phyloP scores from a whole-genome alignment of 2,329 filamentous ascomycete species.

The Rhynchosporium secalis region DNA sequence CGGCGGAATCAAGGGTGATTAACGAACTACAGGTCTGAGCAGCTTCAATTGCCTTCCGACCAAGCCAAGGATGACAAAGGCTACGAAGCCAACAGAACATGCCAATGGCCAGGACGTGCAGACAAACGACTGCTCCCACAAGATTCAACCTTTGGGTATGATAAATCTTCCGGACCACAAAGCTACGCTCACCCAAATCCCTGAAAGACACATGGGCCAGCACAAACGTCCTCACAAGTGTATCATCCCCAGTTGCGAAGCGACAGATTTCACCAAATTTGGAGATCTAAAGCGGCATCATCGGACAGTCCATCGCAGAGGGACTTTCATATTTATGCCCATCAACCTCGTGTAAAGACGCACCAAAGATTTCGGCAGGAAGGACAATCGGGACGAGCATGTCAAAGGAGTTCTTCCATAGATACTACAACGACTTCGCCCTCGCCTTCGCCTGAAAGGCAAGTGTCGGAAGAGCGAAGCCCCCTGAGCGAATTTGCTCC shows the following conservation, averaged over 20 bases:
- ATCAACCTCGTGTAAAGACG: conserved; percentile 18
- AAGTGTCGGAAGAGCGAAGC: neutral
- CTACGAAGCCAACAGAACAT: neutral
- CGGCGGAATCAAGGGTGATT: neutral
- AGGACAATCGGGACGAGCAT: conserved; percentile 22
- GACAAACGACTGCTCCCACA: conserved; percentile 8
- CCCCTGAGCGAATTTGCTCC: no score
- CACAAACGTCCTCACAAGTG: conserved; percentile 25
- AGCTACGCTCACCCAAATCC: neutral
- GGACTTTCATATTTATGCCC: conserved; percentile 19
- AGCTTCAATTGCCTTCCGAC: neutral
- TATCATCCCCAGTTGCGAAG: conserved; percentile 11
- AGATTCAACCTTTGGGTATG: conserved; percentile 19
- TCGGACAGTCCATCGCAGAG: conserved; percentile 16
- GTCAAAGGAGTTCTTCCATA: conserved; percentile 14
- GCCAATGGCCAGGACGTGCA: conserved; percentile 9
- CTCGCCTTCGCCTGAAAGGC: neutral
- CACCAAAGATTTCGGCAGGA: conserved; percentile 16
- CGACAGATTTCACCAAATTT: conserved; percentile 14
- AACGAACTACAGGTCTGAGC: neutral
- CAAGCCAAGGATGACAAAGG: neutral
- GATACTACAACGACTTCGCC: neutral
- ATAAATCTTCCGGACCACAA: neutral
- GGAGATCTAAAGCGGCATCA: conserved; percentile 22
- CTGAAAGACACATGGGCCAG: conserved; percentile 22